Base-by-base conservation (phyloP, 2,329 filamentous ascomycete genomes). In the Verticillium alfalfae region DNA sequence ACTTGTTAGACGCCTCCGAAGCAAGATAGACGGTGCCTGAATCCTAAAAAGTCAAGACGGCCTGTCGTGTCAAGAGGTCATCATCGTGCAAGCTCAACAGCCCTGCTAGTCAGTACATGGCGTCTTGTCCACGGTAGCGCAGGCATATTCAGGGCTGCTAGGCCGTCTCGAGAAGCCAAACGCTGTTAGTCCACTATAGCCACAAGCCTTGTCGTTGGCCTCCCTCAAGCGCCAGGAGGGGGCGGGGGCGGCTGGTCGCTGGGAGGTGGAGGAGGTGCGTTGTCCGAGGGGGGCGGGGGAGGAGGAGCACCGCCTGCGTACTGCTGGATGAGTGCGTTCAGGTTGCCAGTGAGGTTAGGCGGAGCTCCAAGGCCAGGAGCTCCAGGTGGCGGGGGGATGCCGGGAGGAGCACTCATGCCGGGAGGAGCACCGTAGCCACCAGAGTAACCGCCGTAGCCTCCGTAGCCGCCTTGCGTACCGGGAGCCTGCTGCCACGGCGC, bases 301-400 rank as follows among this genome's bases (percentile, higher is more conserved):
- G 78, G 78, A 49, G 73, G 78, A 37, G 75, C 76, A 57, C 81
- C 79, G 65, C 77, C 78, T 45, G 84, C 79, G 65, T 86, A 91
- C 69, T 88, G 87, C 73, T 90, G 86, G 69, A 90, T 88, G 62
- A 91, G 79, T 56, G 86, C 84, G 70, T 84, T 87, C 64, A 89
- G 78, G 49, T 85, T 85, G 63, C 83, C 82, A 54, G 76, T 74
- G 31, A 85, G 77, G 64, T 78, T 82, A 68, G 85, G 82, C 56
- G 83, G 82, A 62, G 80, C 82, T 63, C 79, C 78, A 55, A 87
- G 78, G 59, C 76, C 76, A n/a, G 76, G 75, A 60, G 75, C 70
- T 60, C 69, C 66, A 60, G 64, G 63, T 66, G 38, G 71, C 66
- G 62, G 71, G 63, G 63, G 72, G 62, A 52, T 70, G 69, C 58